Conservation (phyloP, 345 rosid genomes). For the Sisymbrium irio region DNA sequence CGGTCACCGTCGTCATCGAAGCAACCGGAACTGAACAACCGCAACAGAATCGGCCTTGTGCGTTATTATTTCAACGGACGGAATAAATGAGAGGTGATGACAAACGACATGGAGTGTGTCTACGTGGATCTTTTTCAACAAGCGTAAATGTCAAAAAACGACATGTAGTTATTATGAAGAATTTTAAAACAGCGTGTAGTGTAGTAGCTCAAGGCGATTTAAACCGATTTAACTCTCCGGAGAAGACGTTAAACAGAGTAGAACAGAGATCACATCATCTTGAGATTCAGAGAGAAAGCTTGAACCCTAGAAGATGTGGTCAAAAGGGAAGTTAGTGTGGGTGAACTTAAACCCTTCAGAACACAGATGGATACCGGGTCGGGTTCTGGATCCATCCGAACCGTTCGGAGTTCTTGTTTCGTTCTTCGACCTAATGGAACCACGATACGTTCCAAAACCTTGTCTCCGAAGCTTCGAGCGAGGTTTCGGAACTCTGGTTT, state of each 20-base stretch:
- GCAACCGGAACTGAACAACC: slow-evolving; percentile 12
- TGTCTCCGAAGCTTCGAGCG: slow-evolving; percentile 29
- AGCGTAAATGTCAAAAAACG: background rate
- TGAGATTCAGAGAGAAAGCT: background rate
- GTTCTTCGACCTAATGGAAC: slow-evolving; percentile 25
- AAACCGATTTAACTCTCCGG: no score
- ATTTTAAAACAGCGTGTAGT: background rate
- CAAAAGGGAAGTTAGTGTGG: slow-evolving; percentile 32
- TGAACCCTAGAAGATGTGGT: slow-evolving; percentile 29
- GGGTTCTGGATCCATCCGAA: slow-evolving; percentile 20
- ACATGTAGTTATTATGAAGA: background rate
- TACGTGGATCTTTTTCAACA: background rate
- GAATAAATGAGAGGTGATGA: no score
- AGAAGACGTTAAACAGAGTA: background rate
- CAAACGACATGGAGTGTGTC: slow-evolving; percentile 20
- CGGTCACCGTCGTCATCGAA: slow-evolving; percentile 37
- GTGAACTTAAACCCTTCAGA: background rate
- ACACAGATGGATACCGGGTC: slow-evolving; percentile 38
- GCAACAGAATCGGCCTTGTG: background rate
- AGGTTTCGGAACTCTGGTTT: slow-evolving; percentile 10
- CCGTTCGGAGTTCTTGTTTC: slow-evolving; percentile 4
- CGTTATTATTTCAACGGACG: background rate
- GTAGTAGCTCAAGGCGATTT: background rate
- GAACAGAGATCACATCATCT: background rate
- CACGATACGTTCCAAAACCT: slow-evolving; percentile 26